Percentiles rank a stretch among this genome's conserved stretches.
These are phyloP conservation scores for Chalciporus sp. DNA, from an alignment of 1,284 basidiomycete species.

Conservation along the genomic window DNA sequence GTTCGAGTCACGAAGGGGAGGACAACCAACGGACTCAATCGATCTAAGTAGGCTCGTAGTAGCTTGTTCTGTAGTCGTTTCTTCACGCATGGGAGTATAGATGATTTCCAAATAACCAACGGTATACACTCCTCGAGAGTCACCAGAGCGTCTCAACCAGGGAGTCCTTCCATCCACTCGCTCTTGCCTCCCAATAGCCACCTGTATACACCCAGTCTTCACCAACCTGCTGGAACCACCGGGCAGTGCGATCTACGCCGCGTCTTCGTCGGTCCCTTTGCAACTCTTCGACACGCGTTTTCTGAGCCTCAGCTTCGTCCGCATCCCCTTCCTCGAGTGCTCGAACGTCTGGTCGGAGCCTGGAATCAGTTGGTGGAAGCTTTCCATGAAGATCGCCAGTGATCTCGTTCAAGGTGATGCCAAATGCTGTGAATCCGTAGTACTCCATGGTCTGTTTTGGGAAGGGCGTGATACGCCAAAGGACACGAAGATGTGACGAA, in stretches of 20 bases:
- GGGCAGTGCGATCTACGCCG: conserved; percentile 57
- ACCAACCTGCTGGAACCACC: conserved; percentile 73
- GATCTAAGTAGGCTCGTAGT: too few relatives aligned
- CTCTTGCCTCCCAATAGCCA: conserved; percentile 82
- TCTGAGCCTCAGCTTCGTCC: conserved; percentile 77
- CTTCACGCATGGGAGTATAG: too few relatives aligned
- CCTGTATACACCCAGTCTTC: conserved; percentile 78
- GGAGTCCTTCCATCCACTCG: conserved; percentile 59
- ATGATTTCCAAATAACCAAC: too few relatives aligned
- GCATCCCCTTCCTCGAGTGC: conserved; percentile 84
- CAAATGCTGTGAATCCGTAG: conserved; percentile 84
- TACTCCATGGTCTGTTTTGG: conserved; percentile 73
- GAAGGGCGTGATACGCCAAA: conserved; percentile 76
- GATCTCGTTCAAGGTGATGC: conserved; percentile 82
- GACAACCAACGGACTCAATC: too few relatives aligned
- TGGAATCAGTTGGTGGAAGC: conserved; percentile 84
- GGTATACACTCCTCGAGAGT: conserved; percentile 25
- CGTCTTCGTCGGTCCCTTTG: conserved; percentile 67
- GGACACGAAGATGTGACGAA: conserved; percentile 66
- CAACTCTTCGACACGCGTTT: conserved; percentile 73
- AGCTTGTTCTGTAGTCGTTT: too few relatives aligned
- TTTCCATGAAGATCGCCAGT: conserved; percentile 67
- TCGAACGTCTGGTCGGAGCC: conserved; percentile 83
- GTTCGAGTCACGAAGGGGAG: too few relatives aligned
- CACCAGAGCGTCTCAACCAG: conserved; percentile 63